Conservation (phyloP, 2,329 filamentous ascomycete species). For the Mariannaea elegans region DNA sequence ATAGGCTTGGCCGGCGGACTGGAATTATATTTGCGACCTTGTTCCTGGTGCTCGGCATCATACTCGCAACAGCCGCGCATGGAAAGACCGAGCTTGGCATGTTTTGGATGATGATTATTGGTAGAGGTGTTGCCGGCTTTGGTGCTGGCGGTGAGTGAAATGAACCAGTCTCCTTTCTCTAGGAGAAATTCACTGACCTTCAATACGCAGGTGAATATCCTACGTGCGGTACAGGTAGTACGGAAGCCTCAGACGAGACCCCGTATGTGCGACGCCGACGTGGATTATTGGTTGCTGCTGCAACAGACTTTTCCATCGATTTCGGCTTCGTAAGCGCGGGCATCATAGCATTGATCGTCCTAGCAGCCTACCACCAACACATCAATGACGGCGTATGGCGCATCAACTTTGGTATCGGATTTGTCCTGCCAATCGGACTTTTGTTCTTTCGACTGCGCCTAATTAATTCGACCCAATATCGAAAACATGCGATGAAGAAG, state of each 20-base stretch:
- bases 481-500: slow-evolving; percentile 55
- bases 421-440: slow-evolving; percentile 58
- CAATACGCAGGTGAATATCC: neutral
- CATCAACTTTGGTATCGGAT: slow-evolving; percentile 58
- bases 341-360: slow-evolving; percentile 58
- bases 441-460: slow-evolving; percentile 63
- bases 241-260: slow-evolving; percentile 62
- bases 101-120: slow-evolving; percentile 60
- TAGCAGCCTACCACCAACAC: slow-evolving; percentile 57
- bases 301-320: slow-evolving; percentile 58
- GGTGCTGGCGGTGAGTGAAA: slow-evolving; percentile 57
- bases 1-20: slow-evolving; percentile 57
- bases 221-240: slow-evolving; percentile 50
- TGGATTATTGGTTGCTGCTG: slow-evolving; percentile 66
- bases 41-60: slow-evolving; percentile 56
- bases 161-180: neutral
- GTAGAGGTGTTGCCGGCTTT: slow-evolving; percentile 50
- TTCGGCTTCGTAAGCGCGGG: slow-evolving; percentile 61
- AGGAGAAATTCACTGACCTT: neutral
- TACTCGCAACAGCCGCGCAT: slow-evolving; percentile 56
- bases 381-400: slow-evolving; percentile 58
- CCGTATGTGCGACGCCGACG: slow-evolving; percentile 53
- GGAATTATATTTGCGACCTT: slow-evolving; percentile 57
- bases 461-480: slow-evolving; percentile 58
- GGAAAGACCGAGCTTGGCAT: slow-evolving; percentile 50